Conservation (phyloP, 768 basidiomycete species). For the Gyrodon lividus region DNA sequence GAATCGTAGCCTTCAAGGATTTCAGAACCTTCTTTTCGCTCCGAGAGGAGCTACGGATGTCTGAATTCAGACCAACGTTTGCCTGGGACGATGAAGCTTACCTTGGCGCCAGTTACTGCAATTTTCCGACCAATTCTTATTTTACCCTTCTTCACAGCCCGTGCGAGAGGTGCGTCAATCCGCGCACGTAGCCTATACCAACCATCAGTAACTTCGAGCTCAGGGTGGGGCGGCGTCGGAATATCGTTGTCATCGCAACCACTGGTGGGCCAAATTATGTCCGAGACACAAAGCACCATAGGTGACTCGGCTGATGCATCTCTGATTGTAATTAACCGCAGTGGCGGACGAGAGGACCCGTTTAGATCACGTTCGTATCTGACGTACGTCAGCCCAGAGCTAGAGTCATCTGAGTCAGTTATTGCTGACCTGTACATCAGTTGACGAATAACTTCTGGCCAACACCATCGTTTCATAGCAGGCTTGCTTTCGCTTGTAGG, state of each 20-base stretch:
- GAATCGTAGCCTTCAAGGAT: slow-evolving; percentile 77
- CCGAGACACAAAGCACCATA: slow-evolving; percentile 83
- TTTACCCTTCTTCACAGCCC: slow-evolving; percentile 64
- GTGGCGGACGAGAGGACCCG: slow-evolving; percentile 70
- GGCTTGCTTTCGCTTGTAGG: slow-evolving; percentile 55
- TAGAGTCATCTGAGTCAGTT: background rate
- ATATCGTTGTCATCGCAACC: slow-evolving; percentile 38
- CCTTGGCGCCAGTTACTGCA: slow-evolving; percentile 74
- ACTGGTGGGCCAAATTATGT: slow-evolving; percentile 54
- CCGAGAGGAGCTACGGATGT: slow-evolving; percentile 55
- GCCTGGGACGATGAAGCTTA: slow-evolving; percentile 35
- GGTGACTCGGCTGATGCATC: slow-evolving; percentile 79
- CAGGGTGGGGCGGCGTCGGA: slow-evolving; percentile 43
- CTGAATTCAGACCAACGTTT: background rate
- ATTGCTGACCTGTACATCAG: slow-evolving; percentile 73
- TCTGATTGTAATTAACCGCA: slow-evolving; percentile 78
- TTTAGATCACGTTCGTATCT: slow-evolving; percentile 92
- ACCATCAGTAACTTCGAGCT: slow-evolving; percentile 93
- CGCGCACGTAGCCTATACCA: slow-evolving; percentile 88
- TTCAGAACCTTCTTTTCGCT: slow-evolving; percentile 76
- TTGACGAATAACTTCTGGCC: slow-evolving; percentile 78
- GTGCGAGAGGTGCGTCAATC: slow-evolving; percentile 69
- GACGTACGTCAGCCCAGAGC: slow-evolving; percentile 3
- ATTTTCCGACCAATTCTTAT: slow-evolving; percentile 84
- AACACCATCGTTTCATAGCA: slow-evolving; percentile 67